These are phyloP conservation scores for Aspergillus fructus DNA, from an alignment of 2,329 filamentous ascomycete genomes.

Conservation along the genomic window DNA sequence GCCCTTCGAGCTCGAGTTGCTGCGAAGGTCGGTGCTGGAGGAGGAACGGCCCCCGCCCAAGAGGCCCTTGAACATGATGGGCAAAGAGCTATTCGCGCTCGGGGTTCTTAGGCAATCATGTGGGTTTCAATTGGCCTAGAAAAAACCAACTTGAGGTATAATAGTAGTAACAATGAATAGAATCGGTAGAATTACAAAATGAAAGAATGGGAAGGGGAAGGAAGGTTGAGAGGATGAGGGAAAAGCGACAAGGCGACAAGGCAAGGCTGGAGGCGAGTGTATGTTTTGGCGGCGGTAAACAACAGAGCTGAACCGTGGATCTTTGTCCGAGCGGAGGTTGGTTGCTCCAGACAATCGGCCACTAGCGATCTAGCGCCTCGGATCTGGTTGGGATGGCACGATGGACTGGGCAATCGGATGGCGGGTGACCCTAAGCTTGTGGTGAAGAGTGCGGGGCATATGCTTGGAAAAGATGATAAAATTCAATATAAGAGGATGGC, in stretches of 20 bases:
- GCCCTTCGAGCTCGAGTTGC: constrained; percentile 32
- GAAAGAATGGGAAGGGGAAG: constrained; percentile 3
- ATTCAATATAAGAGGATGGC: not conserved
- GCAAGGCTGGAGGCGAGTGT: constrained; percentile 21
- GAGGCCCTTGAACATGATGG: constrained; percentile 41
- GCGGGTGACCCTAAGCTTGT: constrained; percentile 1
- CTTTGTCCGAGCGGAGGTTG: constrained; percentile 19
- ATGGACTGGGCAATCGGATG: not conserved
- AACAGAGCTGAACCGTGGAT: constrained; percentile 36
- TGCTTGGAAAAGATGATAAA: not conserved
- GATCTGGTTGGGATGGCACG: constrained; percentile 10
- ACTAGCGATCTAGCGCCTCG: constrained; percentile 24
- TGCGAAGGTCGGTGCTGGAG: constrained; percentile 34
- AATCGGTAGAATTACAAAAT: constrained; percentile 7
- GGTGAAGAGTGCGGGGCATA: constrained; percentile 4
- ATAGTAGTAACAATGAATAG: constrained; percentile 10
- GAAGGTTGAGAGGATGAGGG: constrained; percentile 6
- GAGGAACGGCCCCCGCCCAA: constrained; percentile 38
- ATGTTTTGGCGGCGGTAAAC: constrained; percentile 26
- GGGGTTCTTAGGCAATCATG: constrained; percentile 27
- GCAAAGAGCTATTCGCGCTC: constrained; percentile 28
- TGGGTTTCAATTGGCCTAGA: constrained; percentile 15
- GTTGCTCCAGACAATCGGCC: constrained; percentile 32
- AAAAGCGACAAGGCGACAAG: not conserved
- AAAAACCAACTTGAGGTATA: not conserved